Evolutionary conservation across 331 rosid genomes (phyloP).

Genomic region (Dryas integrifolia): DNA sequence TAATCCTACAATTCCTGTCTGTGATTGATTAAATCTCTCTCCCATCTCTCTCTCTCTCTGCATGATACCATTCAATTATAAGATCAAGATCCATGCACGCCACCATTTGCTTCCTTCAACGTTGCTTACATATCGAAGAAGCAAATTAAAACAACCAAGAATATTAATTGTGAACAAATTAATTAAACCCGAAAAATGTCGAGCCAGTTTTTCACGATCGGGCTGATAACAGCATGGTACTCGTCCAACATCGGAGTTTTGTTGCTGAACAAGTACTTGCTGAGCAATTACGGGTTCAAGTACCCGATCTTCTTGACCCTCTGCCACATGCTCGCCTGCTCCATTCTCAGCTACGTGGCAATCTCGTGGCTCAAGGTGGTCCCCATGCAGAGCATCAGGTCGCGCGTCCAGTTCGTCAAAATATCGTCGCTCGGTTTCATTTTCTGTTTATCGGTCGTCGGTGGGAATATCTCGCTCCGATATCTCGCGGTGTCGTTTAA

Average conservation of each 20-base stretch:
- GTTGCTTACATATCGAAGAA: not conserved
- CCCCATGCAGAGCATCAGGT: constrained; percentile 54
- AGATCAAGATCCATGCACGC: not conserved
- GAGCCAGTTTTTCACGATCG: constrained; percentile 33
- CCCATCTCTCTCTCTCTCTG: not conserved
- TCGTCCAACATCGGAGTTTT: constrained; percentile 45
- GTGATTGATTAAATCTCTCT: not conserved
- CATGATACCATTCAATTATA: not conserved
- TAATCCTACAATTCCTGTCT: not conserved
- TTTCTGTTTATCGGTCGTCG: constrained; percentile 70
- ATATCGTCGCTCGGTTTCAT: constrained; percentile 50
- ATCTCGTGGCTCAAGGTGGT: constrained; percentile 52
- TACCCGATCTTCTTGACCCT: constrained; percentile 63
- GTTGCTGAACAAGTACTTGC: constrained; percentile 39
- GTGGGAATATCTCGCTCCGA: constrained; percentile 61
- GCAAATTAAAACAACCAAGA: not conserved
- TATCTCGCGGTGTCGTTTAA: constrained; percentile 70
- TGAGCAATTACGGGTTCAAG: constrained; percentile 56
- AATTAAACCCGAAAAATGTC: not conserved
- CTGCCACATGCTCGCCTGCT: constrained; percentile 71
- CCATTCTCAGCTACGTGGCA: constrained; percentile 57
- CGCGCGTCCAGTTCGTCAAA: constrained; percentile 46
- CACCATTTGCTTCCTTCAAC: not conserved
- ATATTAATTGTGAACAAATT: not conserved
- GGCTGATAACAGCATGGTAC: constrained; percentile 38